Conservation (phyloP, 352 stramenopile species). For the Thalassiosira mediterranea region DNA sequence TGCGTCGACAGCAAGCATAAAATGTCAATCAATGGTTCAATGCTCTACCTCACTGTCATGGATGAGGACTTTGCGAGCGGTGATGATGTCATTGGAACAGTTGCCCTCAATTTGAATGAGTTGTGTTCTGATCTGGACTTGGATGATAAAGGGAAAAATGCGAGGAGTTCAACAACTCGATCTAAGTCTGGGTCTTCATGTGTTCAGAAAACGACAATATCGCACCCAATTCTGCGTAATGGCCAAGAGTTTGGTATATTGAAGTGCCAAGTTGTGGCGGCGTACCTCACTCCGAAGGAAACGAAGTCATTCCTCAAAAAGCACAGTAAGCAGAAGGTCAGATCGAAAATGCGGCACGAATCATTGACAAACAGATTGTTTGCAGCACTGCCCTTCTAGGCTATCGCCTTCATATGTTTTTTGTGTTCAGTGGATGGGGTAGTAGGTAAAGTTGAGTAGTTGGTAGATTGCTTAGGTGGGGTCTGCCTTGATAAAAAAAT, state of each 20-base stretch:
- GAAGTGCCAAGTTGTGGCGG: constrained; percentile 38
- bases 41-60: constrained; percentile 67
- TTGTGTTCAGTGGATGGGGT: too few species aligned
- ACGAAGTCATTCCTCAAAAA: constrained; percentile 37
- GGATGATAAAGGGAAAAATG: constrained; percentile 1
- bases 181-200: neutral
- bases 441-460: too few species aligned
- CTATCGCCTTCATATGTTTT: too few species aligned
- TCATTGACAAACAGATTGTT: constrained; percentile 12
- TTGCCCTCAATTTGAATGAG: constrained; percentile 61
- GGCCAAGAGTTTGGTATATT: constrained; percentile 51
- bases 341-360: constrained; percentile 3
- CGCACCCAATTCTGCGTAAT: constrained; percentile 43
- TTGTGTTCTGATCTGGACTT: constrained; percentile 53
- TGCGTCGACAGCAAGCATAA: too few species aligned
- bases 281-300: constrained; percentile 36
- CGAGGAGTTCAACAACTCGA: too few species aligned
- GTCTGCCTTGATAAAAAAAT: too few species aligned
- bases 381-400: neutral
- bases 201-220: constrained; percentile 36
- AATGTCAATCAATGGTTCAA: constrained; percentile 47
- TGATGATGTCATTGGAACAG: constrained; percentile 60
- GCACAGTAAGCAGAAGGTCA: constrained; percentile 11
- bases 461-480: too few species aligned
- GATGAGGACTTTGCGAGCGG: constrained; percentile 53